A percentile compares a stretch with the other conserved stretches of the same genome.
Evolutionary conservation across 2,329 filamentous ascomycete genomes (phyloP).

Genomic region (Hymenoscyphus linearis): DNA sequence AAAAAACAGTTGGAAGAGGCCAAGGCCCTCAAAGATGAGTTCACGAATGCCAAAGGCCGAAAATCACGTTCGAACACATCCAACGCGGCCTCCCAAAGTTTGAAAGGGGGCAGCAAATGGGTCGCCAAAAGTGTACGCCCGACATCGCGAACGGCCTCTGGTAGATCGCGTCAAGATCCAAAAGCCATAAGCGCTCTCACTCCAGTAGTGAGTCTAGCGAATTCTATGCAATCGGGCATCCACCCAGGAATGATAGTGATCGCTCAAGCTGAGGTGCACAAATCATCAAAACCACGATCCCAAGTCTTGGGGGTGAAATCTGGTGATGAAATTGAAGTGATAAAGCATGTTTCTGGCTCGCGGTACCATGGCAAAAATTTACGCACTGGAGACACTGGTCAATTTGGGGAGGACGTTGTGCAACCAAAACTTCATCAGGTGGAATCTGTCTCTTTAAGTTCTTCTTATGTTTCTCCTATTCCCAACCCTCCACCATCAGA

Average conservation of each 20-base stretch:
- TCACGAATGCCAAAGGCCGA: constrained; percentile 21
- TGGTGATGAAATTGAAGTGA: constrained; percentile 19
- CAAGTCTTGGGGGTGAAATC: not conserved
- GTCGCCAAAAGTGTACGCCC: not conserved
- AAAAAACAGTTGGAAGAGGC: constrained; percentile 22
- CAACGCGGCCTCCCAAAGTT: too few relatives aligned
- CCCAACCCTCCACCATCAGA: not conserved
- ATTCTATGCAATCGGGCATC: not conserved
- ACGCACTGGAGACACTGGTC: constrained; percentile 12
- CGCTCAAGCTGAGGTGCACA: not conserved
- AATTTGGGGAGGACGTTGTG: constrained; percentile 18
- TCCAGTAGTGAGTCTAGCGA: not conserved
- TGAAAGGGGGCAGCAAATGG: too few relatives aligned
- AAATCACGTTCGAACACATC: not conserved
- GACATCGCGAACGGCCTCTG: constrained; percentile 9
- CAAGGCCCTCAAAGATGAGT: constrained; percentile 17
- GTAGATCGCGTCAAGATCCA: not conserved
- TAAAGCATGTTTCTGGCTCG: constrained; percentile 20
- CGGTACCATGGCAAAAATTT: constrained; percentile 19
- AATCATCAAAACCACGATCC: not conserved
- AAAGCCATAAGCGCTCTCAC: not conserved
- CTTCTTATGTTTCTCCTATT: constrained; percentile 5
- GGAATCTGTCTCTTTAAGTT: not conserved
- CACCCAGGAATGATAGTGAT: not conserved
- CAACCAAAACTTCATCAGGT: constrained; percentile 10